These are phyloP conservation scores for Teunomyces aglyptinius DNA, from an alignment of 805 yeast species.

Conservation along the genomic window DNA sequence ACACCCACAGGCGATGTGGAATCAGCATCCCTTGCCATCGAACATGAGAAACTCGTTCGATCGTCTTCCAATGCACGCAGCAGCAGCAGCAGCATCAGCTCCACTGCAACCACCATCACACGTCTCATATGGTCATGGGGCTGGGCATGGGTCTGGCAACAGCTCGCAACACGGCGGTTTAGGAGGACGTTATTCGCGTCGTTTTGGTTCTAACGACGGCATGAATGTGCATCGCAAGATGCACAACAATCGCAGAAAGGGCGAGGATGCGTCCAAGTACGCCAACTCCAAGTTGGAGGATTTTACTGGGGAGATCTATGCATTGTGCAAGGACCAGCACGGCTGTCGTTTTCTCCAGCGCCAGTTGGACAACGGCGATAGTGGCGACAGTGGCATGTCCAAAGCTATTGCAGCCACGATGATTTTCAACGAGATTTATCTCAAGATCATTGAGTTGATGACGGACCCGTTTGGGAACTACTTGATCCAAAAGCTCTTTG, in stretches of 20 bases:
- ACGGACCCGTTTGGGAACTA: conserved; percentile 97
- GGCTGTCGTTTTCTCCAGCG: conserved; percentile 92
- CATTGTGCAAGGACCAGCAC: conserved; percentile 91
- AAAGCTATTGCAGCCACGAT: conserved; percentile 59
- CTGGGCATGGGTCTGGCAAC: neutral
- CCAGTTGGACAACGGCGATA: conserved; percentile 56
- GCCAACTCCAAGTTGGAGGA: conserved; percentile 66
- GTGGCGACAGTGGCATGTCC: conserved; percentile 10
- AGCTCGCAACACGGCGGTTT: neutral
- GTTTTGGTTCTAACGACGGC: conserved; percentile 15
- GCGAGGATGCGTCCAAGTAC: conserved; percentile 71
- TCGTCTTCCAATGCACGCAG: neutral
- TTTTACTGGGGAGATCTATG: conserved; percentile 68
- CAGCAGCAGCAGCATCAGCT: neutral
- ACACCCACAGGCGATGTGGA: conserved; percentile 14
- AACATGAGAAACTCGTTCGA: conserved; percentile 6
- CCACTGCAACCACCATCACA: neutral
- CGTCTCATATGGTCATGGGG: neutral
- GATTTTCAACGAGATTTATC: conserved; percentile 77
- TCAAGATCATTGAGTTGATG: conserved; percentile 84
- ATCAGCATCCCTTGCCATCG: conserved; percentile 7
- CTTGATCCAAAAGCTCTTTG: conserved; percentile 84
- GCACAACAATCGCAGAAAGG: conserved; percentile 36
- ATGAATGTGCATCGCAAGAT: conserved; percentile 46
- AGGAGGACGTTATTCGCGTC: neutral